phyloP scores from a whole-genome alignment of 2,329 filamentous ascomycete genomes.

The Diaporthe ilicicola region DNA sequence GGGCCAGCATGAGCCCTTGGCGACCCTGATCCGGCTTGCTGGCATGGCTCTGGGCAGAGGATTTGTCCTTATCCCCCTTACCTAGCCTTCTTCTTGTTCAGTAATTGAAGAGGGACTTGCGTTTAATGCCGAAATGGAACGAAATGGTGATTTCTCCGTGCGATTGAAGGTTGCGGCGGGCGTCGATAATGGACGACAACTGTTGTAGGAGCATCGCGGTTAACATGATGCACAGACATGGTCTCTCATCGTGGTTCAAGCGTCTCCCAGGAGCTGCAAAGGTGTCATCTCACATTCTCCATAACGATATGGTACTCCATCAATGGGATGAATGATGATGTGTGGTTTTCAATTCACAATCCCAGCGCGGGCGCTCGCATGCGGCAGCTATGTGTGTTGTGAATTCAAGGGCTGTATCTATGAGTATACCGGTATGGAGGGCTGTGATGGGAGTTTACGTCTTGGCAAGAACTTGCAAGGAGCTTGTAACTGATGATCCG shows the following conservation, averaged over 20 bases:
- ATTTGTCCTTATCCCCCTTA: background rate
- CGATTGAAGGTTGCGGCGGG: constrained; percentile 1
- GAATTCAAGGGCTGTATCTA: background rate
- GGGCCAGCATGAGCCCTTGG: constrained; percentile 16
- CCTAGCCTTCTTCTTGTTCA: background rate
- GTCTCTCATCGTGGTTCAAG: background rate
- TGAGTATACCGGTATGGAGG: background rate
- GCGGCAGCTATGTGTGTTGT: background rate
- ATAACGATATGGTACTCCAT: background rate
- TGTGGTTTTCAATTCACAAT: background rate
- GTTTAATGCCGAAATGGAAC: constrained; percentile 1
- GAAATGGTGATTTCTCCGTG: background rate
- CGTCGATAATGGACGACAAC: background rate
- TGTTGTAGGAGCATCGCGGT: background rate
- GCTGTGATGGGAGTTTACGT: background rate
- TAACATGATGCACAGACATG: background rate
- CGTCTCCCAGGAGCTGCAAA: background rate
- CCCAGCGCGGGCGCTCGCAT: background rate
- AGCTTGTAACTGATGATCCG: background rate
- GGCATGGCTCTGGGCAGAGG: background rate
- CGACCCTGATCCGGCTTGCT: background rate
- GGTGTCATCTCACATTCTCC: constrained; percentile 11
- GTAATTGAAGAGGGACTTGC: constrained; percentile 1
- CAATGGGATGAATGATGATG: background rate
- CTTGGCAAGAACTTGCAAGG: background rate